Base-by-base conservation (phyloP, 768 basidiomycete genomes). In the Dioszegia hungarica region DNA sequence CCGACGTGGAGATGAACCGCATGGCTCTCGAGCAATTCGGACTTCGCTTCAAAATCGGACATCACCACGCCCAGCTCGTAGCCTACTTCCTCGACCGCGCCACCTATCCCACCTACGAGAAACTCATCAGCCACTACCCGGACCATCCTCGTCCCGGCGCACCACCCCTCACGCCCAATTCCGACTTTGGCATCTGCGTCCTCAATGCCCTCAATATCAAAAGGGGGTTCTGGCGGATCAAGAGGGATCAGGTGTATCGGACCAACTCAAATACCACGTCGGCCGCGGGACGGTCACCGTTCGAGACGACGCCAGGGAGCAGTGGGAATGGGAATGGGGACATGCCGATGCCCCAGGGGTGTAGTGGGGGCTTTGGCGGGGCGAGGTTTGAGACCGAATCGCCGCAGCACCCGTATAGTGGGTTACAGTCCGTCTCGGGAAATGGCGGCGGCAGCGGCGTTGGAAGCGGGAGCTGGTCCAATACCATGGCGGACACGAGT, bases 41-140 rank as follows among this genome's bases (percentile, higher is more conserved):
- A 33, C 28, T 54, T 8, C 38, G 56, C 12, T 72, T 68, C 61
- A 72, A 68, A 52, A 66, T 72, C 36, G 70, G 70, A 9, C 61
- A 67, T 54, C 70, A 72, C 38, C 70, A 72, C 37, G 51, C 70
- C 9, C 70, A 72, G 45, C 61, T 72, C 11, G 59, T 72, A 39
- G 70, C 68, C 28, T 72, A 72, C 48, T 72, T 72, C 57, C 37
- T 72, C n/a, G 70, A 72, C 36, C 57, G 70, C 24, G 60, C 67
- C n/a, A 51, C 61, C 5, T 51, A 67, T 39, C 70, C 70, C 11
- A 63, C 67, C 0, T 60, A 40, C 27, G 70, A 72, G 39, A 68
- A 72, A 44, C 57, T 72, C n/a, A 24, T 29, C n/a, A 54, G 62
- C 17, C 70, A 72, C 49, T 72, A 68, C 39, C 70, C 70, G 4